Evolutionary conservation across 768 basidiomycete species (phyloP).

Genomic region (Tricholoma bakamatsutake): DNA sequence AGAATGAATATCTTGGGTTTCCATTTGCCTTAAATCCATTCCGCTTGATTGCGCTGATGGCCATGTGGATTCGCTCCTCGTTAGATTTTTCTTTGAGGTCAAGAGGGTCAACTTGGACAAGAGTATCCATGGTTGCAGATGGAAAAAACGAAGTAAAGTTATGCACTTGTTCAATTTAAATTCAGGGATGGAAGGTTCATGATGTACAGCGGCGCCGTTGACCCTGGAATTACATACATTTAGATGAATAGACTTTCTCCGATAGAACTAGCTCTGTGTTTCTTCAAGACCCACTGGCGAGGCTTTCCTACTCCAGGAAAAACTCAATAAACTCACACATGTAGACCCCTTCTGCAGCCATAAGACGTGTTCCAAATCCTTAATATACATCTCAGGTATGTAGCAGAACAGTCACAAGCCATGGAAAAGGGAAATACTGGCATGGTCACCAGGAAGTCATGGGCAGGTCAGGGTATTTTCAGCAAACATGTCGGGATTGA

Average conservation of each 20-base stretch:
- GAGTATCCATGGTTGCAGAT: neutral
- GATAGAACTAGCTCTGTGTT: neutral
- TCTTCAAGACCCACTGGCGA: neutral
- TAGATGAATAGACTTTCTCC: neutral
- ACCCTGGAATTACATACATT: neutral
- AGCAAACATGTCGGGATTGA: neutral
- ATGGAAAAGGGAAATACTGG: neutral
- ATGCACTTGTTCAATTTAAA: neutral
- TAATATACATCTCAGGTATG: neutral
- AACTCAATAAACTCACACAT: too few relatives aligned
- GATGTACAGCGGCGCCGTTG: neutral
- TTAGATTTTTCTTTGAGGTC: slow-evolving; percentile 1
- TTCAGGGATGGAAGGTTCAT: neutral
- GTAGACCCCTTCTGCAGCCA: neutral
- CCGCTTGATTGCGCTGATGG: neutral
- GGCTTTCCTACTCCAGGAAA: too few relatives aligned
- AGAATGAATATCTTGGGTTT: slow-evolving; percentile 1
- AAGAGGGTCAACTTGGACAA: neutral
- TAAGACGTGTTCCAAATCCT: neutral
- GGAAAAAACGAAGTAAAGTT: neutral
- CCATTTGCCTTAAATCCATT: slow-evolving; percentile 1
- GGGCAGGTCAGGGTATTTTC: neutral
- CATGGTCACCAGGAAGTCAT: neutral
- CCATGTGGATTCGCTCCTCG: slow-evolving; percentile 3
- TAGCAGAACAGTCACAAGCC: neutral